phyloP scores from a whole-genome alignment of 1,284 basidiomycete species.

The Phaffia rhodozyma region DNA sequence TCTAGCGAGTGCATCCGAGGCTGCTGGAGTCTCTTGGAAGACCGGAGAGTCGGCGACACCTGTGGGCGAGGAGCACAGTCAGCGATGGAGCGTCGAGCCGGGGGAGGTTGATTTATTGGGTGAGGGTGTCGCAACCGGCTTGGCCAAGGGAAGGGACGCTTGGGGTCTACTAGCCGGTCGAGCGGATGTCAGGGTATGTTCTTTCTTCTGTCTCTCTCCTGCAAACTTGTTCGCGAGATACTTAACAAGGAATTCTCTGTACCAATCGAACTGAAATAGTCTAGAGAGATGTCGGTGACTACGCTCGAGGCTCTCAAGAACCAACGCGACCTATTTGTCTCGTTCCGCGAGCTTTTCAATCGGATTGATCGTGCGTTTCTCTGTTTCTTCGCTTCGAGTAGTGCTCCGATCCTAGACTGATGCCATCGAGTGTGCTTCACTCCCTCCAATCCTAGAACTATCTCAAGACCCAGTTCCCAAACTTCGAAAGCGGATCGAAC shows the following conservation, averaged over 20 bases:
- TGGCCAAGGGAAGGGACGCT: background rate
- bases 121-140: slow-evolving; percentile 3
- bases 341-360: slow-evolving; percentile 68
- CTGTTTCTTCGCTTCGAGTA: background rate
- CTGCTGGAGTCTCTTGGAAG: slow-evolving; percentile 48
- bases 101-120: slow-evolving; percentile 8
- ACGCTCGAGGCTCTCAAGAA: slow-evolving; percentile 40
- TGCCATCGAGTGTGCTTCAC: slow-evolving; percentile 11
- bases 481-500: slow-evolving; percentile 71
- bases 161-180: slow-evolving; percentile 5
- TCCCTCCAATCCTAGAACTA: slow-evolving; percentile 32
- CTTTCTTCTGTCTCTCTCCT: too few relatives aligned
- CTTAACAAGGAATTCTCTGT: too few relatives aligned
- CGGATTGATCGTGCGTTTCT: slow-evolving; percentile 52
- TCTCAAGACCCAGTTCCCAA: slow-evolving; percentile 74
- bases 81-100: slow-evolving; percentile 7
- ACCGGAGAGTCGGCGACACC: background rate
- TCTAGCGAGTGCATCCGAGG: slow-evolving; percentile 48
- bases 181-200: slow-evolving; percentile 9
- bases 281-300: slow-evolving; percentile 14
- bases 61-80: background rate
- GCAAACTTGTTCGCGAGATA: too few relatives aligned
- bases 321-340: slow-evolving; percentile 77
- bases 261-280: background rate
- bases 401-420: background rate